These are phyloP conservation scores for Sugiyamaella marilandica DNA, from an alignment of 805 yeast species.

Conservation along the genomic window DNA sequence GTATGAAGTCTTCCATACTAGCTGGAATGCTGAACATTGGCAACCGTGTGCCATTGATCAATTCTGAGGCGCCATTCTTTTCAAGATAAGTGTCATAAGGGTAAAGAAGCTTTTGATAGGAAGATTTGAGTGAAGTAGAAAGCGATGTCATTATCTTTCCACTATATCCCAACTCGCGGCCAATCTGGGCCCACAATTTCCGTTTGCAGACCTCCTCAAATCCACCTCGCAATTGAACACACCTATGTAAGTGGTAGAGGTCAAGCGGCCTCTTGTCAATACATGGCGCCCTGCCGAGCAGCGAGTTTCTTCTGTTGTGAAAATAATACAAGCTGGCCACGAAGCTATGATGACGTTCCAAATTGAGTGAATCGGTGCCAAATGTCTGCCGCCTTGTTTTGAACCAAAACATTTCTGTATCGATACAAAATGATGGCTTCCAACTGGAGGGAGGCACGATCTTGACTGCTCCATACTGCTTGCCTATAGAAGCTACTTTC, in stretches of 20 bases:
- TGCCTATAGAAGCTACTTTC: slow-evolving; percentile 45
- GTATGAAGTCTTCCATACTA: background rate
- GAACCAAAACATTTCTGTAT: slow-evolving; percentile 46
- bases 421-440: slow-evolving; percentile 36
- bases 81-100: slow-evolving; percentile 23
- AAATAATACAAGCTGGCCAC: slow-evolving; percentile 43
- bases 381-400: slow-evolving; percentile 43
- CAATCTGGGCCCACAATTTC: slow-evolving; percentile 79
- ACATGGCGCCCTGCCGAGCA: slow-evolving; percentile 48
- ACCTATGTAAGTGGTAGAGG: slow-evolving; percentile 51
- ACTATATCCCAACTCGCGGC: slow-evolving; percentile 71
- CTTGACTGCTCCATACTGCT: slow-evolving; percentile 63
- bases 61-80: slow-evolving; percentile 8
- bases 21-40: slow-evolving; percentile 7
- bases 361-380: background rate
- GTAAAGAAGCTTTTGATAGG: slow-evolving; percentile 46
- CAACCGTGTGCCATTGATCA: slow-evolving; percentile 11
- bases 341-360: slow-evolving; percentile 34
- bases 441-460: slow-evolving; percentile 50
- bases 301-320: slow-evolving; percentile 34
- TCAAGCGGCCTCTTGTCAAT: slow-evolving; percentile 65
- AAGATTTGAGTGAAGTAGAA: slow-evolving; percentile 59
- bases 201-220: slow-evolving; percentile 54
- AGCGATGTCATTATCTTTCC: slow-evolving; percentile 68
- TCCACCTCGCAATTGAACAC: slow-evolving; percentile 65